Evolutionary conservation across 2,329 filamentous ascomycete species (phyloP), one percentile per base, ranked within the genome.

Genomic region (Pseudocercospora cruenta): DNA sequence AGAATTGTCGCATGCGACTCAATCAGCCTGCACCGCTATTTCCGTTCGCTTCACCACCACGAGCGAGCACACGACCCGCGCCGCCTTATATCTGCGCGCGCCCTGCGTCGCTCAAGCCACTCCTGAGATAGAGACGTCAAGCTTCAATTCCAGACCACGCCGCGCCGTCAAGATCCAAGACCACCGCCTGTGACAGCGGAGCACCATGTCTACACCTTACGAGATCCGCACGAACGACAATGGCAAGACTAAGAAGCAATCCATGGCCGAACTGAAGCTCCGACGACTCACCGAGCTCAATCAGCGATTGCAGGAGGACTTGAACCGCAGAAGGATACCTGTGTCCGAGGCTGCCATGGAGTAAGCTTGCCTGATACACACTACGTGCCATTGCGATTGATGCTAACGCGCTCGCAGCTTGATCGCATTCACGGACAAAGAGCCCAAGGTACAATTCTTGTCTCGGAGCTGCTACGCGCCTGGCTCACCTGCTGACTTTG

Each of bases 221-320:
- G 88, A 90, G 78, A 84, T 89, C 74, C 87, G 88, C 79, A 85
- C 85, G 67, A 88, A 86, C 72, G 87, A 87, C 73, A 87, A 88
- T 77, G 83, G 85, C 73, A 88, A 87, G 86, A 96, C 94, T 85
- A 98, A 96, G 85, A 97, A 97, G 86, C 95, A 98, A 84, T 97
- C 93, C 79, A 98, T 99, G 92, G 94, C 94, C 74, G 95, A 99
- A 80, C 88, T 99, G 71, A 99, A 99, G 87, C 88, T 98, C 76
- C 90, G 95, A 77, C 91, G 95, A 71, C 86, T 99, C 81, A 98
- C 94, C 68, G 95, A 99, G 84, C 88, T 99, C 76, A 99, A 98
- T 86, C 93, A 93, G 81, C 91, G 95, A 75, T 84, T 99, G 80
- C 92, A 94, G 76, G 95, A 99, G 82, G 95, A 99, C 80, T 86